Evolutionary conservation across 768 basidiomycete species (phyloP).

Genomic region (Chalciporus chontae): DNA sequence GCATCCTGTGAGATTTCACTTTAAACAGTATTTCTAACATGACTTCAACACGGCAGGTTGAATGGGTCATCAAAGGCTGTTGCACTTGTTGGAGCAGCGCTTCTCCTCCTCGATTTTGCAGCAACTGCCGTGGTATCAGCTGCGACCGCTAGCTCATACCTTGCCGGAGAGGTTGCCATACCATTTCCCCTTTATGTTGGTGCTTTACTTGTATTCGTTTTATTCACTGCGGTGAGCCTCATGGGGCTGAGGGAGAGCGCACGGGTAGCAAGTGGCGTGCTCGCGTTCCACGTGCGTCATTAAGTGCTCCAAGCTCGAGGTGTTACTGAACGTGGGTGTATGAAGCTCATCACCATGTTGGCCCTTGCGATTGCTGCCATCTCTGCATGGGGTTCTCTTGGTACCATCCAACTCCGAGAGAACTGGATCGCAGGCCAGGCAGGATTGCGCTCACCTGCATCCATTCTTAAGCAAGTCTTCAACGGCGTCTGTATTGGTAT

Average conservation of each 20-base stretch:
- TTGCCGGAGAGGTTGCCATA: constrained; percentile 57
- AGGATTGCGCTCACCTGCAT: constrained; percentile 25
- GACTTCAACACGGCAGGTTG: constrained; percentile 37
- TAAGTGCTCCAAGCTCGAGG: not conserved
- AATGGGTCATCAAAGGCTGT: constrained; percentile 61
- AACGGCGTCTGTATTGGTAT: constrained; percentile 69
- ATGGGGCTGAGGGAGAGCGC: constrained; percentile 62
- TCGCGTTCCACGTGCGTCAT: constrained; percentile 54
- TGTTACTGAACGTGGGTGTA: not conserved
- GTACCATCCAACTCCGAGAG: constrained; percentile 42
- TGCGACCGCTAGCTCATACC: constrained; percentile 65
- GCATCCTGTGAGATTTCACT: not conserved
- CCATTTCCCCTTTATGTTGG: constrained; percentile 55
- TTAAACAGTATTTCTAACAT: not conserved
- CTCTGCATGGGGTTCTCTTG: constrained; percentile 50
- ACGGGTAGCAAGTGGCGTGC: constrained; percentile 52
- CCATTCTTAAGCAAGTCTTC: constrained; percentile 48
- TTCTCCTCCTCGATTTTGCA: constrained; percentile 68
- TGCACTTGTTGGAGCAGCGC: constrained; percentile 61
- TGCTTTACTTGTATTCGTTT: constrained; percentile 48
- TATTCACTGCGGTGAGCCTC: constrained; percentile 55
- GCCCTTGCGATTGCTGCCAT: constrained; percentile 47
- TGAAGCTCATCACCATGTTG: constrained; percentile 53
- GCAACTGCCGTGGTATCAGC: constrained; percentile 71
- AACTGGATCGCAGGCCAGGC: constrained; percentile 51